These are phyloP conservation scores for Eragrostis tef DNA, from an alignment of 202 grass and related monocot species.

Conservation along the genomic window DNA sequence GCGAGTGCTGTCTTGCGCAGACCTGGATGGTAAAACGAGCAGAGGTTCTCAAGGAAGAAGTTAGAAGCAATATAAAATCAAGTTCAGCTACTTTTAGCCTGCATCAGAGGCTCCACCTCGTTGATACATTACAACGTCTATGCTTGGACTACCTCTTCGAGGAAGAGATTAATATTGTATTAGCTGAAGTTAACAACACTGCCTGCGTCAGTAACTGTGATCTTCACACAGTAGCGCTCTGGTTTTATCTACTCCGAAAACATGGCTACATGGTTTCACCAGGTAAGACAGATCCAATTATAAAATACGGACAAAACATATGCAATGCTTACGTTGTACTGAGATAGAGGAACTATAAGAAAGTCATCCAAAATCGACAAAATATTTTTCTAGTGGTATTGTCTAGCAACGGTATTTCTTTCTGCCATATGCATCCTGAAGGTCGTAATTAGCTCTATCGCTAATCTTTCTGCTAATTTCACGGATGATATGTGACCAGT, in stretches of 20 bases:
- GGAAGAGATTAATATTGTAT: neutral
- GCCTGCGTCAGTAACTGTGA: neutral
- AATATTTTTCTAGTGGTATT: no score
- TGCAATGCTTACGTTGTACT: no score
- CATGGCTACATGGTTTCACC: neutral
- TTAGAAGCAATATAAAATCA: neutral
- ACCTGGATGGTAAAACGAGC: neutral
- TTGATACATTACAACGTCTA: slow-evolving; percentile 19
- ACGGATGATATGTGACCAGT: no score
- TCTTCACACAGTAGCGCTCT: slow-evolving; percentile 12
- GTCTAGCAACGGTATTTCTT: no score
- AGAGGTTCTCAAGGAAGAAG: neutral
- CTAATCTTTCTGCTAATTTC: no score
- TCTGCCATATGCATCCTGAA: no score
- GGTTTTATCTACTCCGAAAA: slow-evolving; percentile 37
- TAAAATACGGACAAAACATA: no score
- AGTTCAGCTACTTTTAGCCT: neutral
- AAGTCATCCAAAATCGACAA: no score
- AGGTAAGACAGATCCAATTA: no score
- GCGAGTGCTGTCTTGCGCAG: neutral
- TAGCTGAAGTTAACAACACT: neutral
- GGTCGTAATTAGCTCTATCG: no score
- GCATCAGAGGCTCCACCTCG: neutral
- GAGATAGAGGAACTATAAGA: no score
- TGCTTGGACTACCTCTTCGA: slow-evolving; percentile 37